Conservation (phyloP, 192 early-diverging fungal species). For the Dissophora globulifera region DNA sequence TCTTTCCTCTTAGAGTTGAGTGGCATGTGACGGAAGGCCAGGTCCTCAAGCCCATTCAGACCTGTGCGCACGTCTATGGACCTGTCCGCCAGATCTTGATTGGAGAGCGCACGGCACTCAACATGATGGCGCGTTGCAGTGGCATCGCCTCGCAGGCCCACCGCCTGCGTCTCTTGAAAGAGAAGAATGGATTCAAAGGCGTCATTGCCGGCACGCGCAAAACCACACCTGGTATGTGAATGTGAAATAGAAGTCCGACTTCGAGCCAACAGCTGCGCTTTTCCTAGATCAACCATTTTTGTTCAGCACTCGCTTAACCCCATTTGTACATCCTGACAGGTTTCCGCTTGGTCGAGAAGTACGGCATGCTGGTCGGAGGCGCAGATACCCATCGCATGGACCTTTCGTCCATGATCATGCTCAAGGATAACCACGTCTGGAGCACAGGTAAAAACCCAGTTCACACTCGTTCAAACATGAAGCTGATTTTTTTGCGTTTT, state of each 20-base stretch:
- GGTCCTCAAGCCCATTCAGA: constrained; percentile 76
- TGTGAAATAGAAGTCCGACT: too few relatives aligned
- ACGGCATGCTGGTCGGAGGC: constrained; percentile 96
- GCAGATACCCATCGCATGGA: constrained; percentile 98
- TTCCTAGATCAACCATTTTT: background rate
- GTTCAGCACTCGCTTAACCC: background rate
- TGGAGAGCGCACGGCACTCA: constrained; percentile 94
- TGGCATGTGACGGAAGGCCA: constrained; percentile 89
- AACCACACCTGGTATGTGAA: constrained; percentile 90
- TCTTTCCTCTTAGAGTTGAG: constrained; percentile 69
- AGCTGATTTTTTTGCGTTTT: too few relatives aligned
- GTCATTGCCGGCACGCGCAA: constrained; percentile 96
- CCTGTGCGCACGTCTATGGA: constrained; percentile 85
- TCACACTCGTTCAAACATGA: too few relatives aligned
- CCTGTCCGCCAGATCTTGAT: constrained; percentile 85
- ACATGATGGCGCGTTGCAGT: constrained; percentile 93
- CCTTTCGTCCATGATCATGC: constrained; percentile 98
- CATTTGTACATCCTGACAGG: constrained; percentile 65
- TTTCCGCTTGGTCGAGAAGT: constrained; percentile 97
- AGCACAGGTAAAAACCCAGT: constrained; percentile 61
- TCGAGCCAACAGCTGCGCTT: too few relatives aligned
- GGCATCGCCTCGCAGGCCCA: constrained; percentile 85
- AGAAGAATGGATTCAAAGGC: constrained; percentile 79
- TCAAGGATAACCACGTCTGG: constrained; percentile 99
- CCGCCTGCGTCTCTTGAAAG: constrained; percentile 64